These are phyloP conservation scores for Parsonsia alboflavescens DNA, from an alignment of 257 asterid species.

Conservation along the genomic window DNA sequence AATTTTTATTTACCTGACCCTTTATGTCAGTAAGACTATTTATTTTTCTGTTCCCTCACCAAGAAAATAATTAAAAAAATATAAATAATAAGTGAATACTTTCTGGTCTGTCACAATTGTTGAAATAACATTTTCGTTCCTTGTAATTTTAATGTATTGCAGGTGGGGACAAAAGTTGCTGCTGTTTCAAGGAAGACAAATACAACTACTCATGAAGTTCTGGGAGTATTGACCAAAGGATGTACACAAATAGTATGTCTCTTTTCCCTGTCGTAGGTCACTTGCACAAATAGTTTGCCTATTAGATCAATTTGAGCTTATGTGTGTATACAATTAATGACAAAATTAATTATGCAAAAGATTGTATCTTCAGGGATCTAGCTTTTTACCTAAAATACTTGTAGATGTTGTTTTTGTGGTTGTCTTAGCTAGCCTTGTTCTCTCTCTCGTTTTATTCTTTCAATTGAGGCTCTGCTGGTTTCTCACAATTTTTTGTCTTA, in stretches of 20 bases:
- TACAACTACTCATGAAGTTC: conserved; percentile 81
- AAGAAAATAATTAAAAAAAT: not conserved
- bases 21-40: not conserved
- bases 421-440: not conserved
- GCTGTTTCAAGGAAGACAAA: conserved; percentile 89
- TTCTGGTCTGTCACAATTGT: not conserved
- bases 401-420: not conserved
- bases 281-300: not conserved
- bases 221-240: conserved; percentile 81
- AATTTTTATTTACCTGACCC: not conserved
- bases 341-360: not conserved
- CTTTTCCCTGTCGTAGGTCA: conserved; percentile 1
- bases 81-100: not conserved
- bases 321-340: not conserved
- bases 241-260: conserved; percentile 76
- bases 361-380: not conserved
- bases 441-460: not conserved
- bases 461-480: not conserved
- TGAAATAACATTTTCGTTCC: not conserved
- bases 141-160: not conserved
- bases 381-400: not conserved
- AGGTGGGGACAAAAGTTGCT: conserved; percentile 93
- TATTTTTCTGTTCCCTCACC: not conserved
- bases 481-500: not conserved
- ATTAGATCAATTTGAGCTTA: not conserved